A percentile compares a stretch with the other conserved stretches of the same genome.
Conservation (phyloP, 2,329 filamentous ascomycete species). For the Fusarium nurragi region DNA sequence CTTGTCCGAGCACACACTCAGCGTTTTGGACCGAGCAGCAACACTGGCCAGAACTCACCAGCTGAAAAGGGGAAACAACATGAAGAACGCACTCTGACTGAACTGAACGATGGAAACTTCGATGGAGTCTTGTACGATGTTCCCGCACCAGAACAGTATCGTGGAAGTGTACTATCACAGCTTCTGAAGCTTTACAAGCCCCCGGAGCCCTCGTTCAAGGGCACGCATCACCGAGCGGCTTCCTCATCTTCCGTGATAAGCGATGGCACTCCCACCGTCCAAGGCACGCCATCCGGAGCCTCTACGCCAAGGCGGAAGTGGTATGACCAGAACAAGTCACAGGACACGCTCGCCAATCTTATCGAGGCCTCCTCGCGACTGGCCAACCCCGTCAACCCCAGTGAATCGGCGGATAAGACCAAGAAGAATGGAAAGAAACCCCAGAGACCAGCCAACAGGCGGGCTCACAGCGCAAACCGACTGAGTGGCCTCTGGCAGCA, state of each 20-base stretch:
- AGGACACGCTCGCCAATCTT: constrained; percentile 58
- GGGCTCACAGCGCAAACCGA: constrained; percentile 49
- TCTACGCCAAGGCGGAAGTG: constrained; percentile 58
- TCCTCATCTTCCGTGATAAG: constrained; percentile 44
- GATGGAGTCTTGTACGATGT: constrained; percentile 54
- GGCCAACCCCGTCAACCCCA: constrained; percentile 52
- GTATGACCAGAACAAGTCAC: constrained; percentile 59
- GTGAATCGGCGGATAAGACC: constrained; percentile 27
- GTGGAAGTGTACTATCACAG: constrained; percentile 57
- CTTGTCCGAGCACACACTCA: constrained; percentile 56
- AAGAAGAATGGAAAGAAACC: constrained; percentile 46
- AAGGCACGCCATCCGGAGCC: constrained; percentile 50
- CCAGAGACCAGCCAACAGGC: constrained; percentile 47
- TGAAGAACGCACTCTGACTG: constrained; percentile 41
- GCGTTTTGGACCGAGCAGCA: constrained; percentile 30
- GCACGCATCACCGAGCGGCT: constrained; percentile 38
- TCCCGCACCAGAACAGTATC: constrained; percentile 54
- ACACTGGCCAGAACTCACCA: constrained; percentile 10
- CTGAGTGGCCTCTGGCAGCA: constrained; percentile 54
- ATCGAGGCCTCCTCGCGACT: constrained; percentile 58
- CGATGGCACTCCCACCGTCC: constrained; percentile 49
- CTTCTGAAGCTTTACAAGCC: constrained; percentile 59
- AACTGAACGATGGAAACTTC: constrained; percentile 52
- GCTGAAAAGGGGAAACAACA: constrained; percentile 20
- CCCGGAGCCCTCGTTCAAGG: constrained; percentile 41